Evolutionary conservation across 306 rosid species (phyloP).

Genomic region (Fagus sylvatica): DNA sequence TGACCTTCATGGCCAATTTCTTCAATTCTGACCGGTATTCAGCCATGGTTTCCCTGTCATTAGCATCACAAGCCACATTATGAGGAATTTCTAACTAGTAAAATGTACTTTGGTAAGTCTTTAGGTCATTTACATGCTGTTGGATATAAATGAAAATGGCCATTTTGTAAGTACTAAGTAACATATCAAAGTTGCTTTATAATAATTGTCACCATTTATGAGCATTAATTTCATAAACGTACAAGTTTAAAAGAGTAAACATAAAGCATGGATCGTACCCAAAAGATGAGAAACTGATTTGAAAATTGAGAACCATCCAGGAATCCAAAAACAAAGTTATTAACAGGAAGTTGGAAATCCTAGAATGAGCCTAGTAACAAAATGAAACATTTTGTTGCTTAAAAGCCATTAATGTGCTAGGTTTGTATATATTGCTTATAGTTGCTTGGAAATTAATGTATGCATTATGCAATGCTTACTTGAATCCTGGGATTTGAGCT

Average conservation of each 20-base stretch:
- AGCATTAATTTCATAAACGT: not conserved
- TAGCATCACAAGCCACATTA: not conserved
- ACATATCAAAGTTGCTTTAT: too few relatives aligned
- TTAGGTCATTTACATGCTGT: too few relatives aligned
- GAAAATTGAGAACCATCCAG: not conserved
- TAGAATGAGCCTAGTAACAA: too few relatives aligned
- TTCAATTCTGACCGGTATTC: constrained; percentile 70
- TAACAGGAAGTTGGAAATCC: too few relatives aligned
- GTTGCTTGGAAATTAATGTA: not conserved
- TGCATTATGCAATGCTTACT: constrained; percentile 39
- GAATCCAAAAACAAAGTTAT: not conserved
- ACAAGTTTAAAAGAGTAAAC: not conserved
- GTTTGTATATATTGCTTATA: not conserved
- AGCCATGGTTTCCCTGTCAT: constrained; percentile 78
- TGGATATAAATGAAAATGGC: too few relatives aligned
- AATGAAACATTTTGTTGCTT: not conserved
- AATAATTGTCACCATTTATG: too few relatives aligned
- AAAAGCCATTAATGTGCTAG: not conserved
- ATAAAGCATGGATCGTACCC: not conserved
- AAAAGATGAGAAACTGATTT: not conserved
- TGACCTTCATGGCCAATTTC: constrained; percentile 63
- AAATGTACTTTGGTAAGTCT: not conserved
- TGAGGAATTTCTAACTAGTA: not conserved
- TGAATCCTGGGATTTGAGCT: constrained; percentile 65
- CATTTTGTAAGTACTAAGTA: too few relatives aligned